phyloP scores from a whole-genome alignment of 176 grass and related monocot species.

The Metroxylon sagu region DNA sequence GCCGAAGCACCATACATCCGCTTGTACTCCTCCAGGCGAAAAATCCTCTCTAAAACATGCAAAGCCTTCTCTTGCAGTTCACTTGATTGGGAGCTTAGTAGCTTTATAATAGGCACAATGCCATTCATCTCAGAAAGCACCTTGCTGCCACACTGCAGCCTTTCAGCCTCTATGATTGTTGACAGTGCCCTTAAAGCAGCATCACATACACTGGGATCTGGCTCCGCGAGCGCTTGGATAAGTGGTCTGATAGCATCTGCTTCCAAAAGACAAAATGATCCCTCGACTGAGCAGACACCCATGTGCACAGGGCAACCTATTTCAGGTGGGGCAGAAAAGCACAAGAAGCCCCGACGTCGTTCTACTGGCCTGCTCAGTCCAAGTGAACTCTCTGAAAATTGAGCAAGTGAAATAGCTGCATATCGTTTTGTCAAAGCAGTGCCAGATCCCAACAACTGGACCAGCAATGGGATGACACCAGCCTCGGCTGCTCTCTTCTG shows the following conservation, averaged over 20 bases:
- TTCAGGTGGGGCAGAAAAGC: slow-evolving; percentile 5
- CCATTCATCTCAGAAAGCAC: too few species aligned
- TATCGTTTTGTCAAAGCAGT: not conserved
- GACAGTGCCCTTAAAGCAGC: slow-evolving; percentile 3
- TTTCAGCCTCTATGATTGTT: not conserved
- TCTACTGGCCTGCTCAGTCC: not conserved
- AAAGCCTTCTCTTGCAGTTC: slow-evolving; percentile 2
- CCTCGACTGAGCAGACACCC: not conserved
- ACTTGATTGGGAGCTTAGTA: not conserved
- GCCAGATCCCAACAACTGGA: not conserved
- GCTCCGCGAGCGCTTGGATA: not conserved
- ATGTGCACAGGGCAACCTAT: slow-evolving; percentile 1
- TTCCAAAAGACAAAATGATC: slow-evolving; percentile 6
- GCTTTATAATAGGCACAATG: too few species aligned
- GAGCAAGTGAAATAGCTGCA: not conserved
- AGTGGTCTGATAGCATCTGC: slow-evolving; percentile 3
- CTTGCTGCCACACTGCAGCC: not conserved
- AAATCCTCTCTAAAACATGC: slow-evolving; percentile 3
- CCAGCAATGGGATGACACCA: slow-evolving; percentile 1
- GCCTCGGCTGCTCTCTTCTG: not conserved
- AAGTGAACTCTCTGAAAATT: slow-evolving; percentile 1
- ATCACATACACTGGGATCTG: not conserved
- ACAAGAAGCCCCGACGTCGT: not conserved
- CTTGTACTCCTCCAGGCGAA: slow-evolving; percentile 1
- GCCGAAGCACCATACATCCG: not conserved